Evolutionary conservation across 345 rosid genomes (phyloP).

Genomic region (Ceriops tagal): DNA sequence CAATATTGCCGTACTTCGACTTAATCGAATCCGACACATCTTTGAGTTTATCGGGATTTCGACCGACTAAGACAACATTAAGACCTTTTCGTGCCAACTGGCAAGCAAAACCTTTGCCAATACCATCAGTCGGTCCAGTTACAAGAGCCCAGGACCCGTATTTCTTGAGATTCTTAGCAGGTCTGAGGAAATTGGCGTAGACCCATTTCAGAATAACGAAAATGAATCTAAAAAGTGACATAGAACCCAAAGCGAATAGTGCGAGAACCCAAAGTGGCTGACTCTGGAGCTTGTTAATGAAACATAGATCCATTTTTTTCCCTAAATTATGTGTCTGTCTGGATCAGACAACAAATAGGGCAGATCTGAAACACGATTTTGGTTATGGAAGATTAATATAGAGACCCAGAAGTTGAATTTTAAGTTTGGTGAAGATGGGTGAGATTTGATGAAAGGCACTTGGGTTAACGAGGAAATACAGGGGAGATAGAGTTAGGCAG

Average conservation of each 20-base stretch:
- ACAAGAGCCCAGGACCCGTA: slow-evolving; percentile 89
- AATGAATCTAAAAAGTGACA: slow-evolving; percentile 37
- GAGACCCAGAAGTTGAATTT: not conserved
- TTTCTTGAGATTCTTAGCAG: slow-evolving; percentile 39
- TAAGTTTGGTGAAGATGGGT: not conserved
- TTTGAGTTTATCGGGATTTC: slow-evolving; percentile 49
- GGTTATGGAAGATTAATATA: not conserved
- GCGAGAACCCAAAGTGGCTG: slow-evolving; percentile 30
- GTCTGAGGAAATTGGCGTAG: slow-evolving; percentile 38
- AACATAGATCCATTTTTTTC: not conserved
- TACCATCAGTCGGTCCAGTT: slow-evolving; percentile 88
- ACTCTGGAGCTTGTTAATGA: not conserved
- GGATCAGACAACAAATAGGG: not conserved
- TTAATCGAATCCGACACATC: slow-evolving; percentile 40
- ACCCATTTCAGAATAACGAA: slow-evolving; percentile 48
- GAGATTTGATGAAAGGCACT: not conserved
- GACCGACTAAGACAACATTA: slow-evolving; percentile 62
- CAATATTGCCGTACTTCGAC: slow-evolving; percentile 29
- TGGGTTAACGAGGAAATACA: not conserved
- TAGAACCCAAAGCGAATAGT: slow-evolving; percentile 38
- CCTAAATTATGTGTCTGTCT: not conserved
- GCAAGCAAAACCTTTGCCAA: slow-evolving; percentile 70
- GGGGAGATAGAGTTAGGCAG: not conserved
- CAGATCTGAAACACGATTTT: not conserved
- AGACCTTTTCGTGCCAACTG: slow-evolving; percentile 61